Evolutionary conservation across 1,139 yeast species (phyloP).

Genomic region (Hansenula lynferdii): DNA sequence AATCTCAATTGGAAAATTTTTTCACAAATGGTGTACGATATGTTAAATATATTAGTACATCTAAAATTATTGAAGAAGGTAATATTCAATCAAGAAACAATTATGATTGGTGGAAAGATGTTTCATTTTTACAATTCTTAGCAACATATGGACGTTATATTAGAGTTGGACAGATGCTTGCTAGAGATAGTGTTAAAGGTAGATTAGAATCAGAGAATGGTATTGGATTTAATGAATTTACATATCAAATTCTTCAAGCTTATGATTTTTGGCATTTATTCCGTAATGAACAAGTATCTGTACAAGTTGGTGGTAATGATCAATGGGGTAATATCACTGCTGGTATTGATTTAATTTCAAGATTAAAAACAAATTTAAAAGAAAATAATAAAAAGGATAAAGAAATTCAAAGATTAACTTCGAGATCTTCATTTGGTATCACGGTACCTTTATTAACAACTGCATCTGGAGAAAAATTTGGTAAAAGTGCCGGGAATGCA

Average conservation of each 20-base stretch:
- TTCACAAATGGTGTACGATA: conserved; percentile 56
- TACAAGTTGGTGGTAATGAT: conserved; percentile 95
- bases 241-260: conserved; percentile 91
- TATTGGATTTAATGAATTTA: conserved; percentile 88
- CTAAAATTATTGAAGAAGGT: conserved; percentile 36
- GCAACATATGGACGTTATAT: conserved; percentile 75
- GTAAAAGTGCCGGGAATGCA: conserved; percentile 97
- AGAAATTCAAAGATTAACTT: conserved; percentile 13
- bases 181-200: conserved; percentile 80
- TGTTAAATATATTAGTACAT: conserved; percentile 58
- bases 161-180: conserved; percentile 81
- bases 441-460: conserved; percentile 92
- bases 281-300: conserved; percentile 49
- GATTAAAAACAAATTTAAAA: conserved; percentile 38
- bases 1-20: conserved; percentile 56
- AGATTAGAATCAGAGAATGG: conserved; percentile 69
- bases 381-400: conserved; percentile 20
- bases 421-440: conserved; percentile 53
- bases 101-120: conserved; percentile 79
- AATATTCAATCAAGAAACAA: conserved; percentile 51
- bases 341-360: conserved; percentile 80
- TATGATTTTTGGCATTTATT: conserved; percentile 88
- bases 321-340: conserved; percentile 99
- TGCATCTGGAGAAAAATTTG: conserved; percentile 89
- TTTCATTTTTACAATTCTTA: conserved; percentile 72